phyloP scores from a whole-genome alignment of 345 rosid genomes.

The Lenwebbia sp. region DNA sequence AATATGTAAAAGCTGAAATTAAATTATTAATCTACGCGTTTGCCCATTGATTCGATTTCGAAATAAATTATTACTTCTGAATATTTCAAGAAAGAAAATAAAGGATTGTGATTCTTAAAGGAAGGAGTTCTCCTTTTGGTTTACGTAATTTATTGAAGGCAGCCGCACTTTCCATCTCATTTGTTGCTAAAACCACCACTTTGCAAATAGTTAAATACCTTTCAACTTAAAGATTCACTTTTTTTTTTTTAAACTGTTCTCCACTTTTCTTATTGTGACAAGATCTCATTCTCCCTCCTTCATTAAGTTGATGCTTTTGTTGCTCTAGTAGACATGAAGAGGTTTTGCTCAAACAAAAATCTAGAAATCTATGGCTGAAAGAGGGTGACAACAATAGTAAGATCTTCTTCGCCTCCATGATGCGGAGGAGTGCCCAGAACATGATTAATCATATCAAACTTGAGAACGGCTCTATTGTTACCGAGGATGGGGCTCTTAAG shows the following conservation, averaged over 20 bases:
- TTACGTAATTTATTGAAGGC: not conserved
- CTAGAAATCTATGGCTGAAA: too few species aligned
- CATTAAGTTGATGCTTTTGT: not conserved
- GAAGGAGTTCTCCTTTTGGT: not conserved
- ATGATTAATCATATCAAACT: too few species aligned
- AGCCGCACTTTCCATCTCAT: not conserved
- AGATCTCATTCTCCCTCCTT: not conserved
- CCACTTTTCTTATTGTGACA: not conserved
- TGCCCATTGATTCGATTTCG: not conserved
- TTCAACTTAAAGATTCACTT: not conserved
- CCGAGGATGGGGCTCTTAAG: too few species aligned
- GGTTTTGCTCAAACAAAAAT: too few species aligned
- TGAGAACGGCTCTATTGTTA: too few species aligned
- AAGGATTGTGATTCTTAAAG: not conserved
- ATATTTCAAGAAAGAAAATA: not conserved
- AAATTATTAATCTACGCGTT: not conserved
- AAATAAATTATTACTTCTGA: not conserved
- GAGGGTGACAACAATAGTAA: too few species aligned
- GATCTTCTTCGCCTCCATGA: too few species aligned
- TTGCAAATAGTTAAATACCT: not conserved
- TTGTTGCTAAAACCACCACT: not conserved
- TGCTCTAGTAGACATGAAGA: not conserved
- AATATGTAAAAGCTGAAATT: not conserved
- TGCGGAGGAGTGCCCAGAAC: too few species aligned
- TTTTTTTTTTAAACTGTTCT: not conserved